Evolutionary conservation across 441 rosid genomes (phyloP), one percentile per base, ranked within the genome.

Genomic region (Populus hybrid): DNA sequence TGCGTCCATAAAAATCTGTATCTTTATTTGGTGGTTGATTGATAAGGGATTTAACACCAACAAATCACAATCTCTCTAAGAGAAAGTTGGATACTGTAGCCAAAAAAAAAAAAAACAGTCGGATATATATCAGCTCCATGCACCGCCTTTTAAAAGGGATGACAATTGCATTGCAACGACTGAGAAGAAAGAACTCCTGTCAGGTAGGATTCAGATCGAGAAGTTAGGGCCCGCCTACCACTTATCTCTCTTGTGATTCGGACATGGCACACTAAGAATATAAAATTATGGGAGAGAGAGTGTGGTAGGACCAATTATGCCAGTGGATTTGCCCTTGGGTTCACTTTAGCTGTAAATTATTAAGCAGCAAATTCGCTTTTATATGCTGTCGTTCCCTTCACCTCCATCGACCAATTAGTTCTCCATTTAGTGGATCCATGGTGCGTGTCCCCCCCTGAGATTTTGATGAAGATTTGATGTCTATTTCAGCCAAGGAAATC

Each of bases 351-450:
- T 24, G 63, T 34, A 72, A 70, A 77, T 74, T 35, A 50, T 50
- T 50, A 16, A 21, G 24, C 57, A 64, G 24, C 66, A 75, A 79
- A 23, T 35, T 20, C 53, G 65, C 59, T 63, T 57, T 64, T 46
- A 6, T 14, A 67, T 53, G 23, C 32, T 66, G 64, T 64, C 26
- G 32, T 30, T 30, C 32, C 32, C 32, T 30, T 30, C 53, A 28
- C 23, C 20, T 24, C 65, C 53, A 30, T 64, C 66, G 70, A 26
- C 78, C 67, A 83, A 40, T 67, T 3, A 64, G 61, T 77, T 61
- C 10, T 70, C 79, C 77, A 75, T 57, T 77, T 71, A 24, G 69
- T 69, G 63, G 82, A 79, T 70, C 79, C 73, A 75, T 30, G 32
- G 32, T 30, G 32, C 4, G 16, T 34, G 2, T 34, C 14, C 12